phyloP scores from a whole-genome alignment of 805 yeast species.

The Brettanomyces naardenensis region DNA sequence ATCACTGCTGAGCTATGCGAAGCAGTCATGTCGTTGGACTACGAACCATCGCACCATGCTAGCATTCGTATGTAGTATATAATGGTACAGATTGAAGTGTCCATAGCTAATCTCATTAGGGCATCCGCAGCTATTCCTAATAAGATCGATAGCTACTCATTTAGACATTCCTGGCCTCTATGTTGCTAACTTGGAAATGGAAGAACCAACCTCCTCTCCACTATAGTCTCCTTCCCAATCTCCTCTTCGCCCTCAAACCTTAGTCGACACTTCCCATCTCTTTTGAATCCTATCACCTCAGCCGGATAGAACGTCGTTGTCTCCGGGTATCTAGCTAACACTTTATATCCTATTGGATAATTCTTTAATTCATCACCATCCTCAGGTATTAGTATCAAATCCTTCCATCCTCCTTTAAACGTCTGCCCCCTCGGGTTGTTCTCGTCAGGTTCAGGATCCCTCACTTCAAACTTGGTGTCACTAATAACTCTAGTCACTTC shows the following conservation, averaged over 20 bases:
- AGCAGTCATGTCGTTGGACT: too few relatives aligned
- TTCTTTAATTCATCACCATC: conserved; percentile 27
- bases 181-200: conserved; percentile 44
- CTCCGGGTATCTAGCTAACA: conserved; percentile 91
- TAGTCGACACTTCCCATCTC: conserved; percentile 71
- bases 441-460: conserved; percentile 97
- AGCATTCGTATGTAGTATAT: too few relatives aligned
- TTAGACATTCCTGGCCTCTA: background rate
- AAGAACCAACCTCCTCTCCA: conserved; percentile 73
- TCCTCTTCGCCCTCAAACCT: conserved; percentile 97
- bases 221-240: conserved; percentile 90
- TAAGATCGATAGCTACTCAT: too few relatives aligned
- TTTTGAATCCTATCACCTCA: conserved; percentile 68
- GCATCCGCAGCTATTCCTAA: too few relatives aligned
- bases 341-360: conserved; percentile 72
- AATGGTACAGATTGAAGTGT: too few relatives aligned
- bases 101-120: too few relatives aligned
- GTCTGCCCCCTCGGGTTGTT: conserved; percentile 80
- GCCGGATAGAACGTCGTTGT: conserved; percentile 97
- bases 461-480: conserved; percentile 63
- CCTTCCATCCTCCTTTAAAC: conserved; percentile 77
- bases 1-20: too few relatives aligned
- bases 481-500: conserved; percentile 60
- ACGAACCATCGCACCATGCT: too few relatives aligned
- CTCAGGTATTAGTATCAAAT: conserved; percentile 60